Conservation (phyloP, 768 basidiomycete genomes). For the Pholiota molesta region DNA sequence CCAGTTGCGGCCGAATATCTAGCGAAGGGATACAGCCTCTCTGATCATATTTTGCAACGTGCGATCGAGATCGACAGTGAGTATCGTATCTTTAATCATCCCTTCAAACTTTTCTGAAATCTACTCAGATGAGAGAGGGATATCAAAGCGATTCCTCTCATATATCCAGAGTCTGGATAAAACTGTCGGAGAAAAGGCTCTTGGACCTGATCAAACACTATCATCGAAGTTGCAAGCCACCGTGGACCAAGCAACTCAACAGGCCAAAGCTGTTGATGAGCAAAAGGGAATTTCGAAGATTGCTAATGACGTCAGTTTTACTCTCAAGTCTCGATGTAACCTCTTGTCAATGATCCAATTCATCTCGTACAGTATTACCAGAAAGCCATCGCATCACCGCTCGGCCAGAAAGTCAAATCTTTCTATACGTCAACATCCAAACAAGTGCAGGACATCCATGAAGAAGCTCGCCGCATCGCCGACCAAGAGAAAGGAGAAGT, state of each 20-base stretch:
- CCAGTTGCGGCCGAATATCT: conserved; percentile 92
- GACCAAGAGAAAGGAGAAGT: conserved; percentile 50
- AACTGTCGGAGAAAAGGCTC: conserved; percentile 64
- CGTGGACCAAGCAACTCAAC: conserved; percentile 63
- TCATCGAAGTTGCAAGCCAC: conserved; percentile 72
- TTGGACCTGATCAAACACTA: conserved; percentile 83
- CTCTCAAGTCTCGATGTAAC: neutral
- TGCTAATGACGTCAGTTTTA: conserved; percentile 63
- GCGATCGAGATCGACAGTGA: conserved; percentile 82
- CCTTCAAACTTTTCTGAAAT: neutral
- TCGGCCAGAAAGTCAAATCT: conserved; percentile 71
- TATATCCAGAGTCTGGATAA: conserved; percentile 79
- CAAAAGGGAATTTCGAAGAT: conserved; percentile 74
- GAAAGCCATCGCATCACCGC: conserved; percentile 72
- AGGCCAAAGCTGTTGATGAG: conserved; percentile 78
- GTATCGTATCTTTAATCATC: neutral
- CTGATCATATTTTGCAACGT: conserved; percentile 75
- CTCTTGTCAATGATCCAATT: neutral
- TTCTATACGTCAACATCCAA: conserved; percentile 93
- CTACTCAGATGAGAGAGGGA: conserved; percentile 73
- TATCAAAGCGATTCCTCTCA: conserved; percentile 80
- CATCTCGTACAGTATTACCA: conserved; percentile 65
- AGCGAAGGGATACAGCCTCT: conserved; percentile 83
- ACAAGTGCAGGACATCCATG: conserved; percentile 89
- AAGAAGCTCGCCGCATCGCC: conserved; percentile 86